Evolutionary conservation across 2,329 filamentous ascomycete genomes (phyloP), one percentile per base, ranked within the genome.

Genomic region (Alternaria sp.): DNA sequence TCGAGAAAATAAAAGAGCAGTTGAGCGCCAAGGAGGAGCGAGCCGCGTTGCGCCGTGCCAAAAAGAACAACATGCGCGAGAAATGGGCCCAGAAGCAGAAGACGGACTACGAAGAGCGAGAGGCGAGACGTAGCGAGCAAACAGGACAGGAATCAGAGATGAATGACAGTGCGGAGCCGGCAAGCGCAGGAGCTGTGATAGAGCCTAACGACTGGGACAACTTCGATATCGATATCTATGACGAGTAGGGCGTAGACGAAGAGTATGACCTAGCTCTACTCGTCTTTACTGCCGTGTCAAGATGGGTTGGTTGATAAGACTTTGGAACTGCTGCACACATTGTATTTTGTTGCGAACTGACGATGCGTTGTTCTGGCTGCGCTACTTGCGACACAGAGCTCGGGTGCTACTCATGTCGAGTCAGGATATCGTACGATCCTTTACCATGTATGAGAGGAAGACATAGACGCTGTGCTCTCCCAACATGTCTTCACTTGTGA

Each of bases 141-240:
- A 19, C 7, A 57, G 21, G 19, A 28, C 25, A 47, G 30, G 30
- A 57, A 32, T 6, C 45, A 57, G 28, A 50, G 45, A 40, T 32
- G 30, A n/a, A 57, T 7, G 32, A 23, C 13, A 45, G 15, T 57
- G 49, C 13, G 19, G 13, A 52, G 49, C 21, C n/a, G 30, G 49
- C 49, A 21, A 52, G 49, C 19, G 49, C 28, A 13, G 30, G 49
- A 36, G 30, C 19, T 52, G 19, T 32, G 13, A 36, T 3, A 15
- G 19, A 19, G 19, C 13, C 19, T 10, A 23, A 9, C 13, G 21
- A 17, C 28, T 32, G 50, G 13, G 30, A 51, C 28, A 32, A 58
- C 5, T 51, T 55, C 26, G 52, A 55, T 21, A 51, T 58, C n/a
- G 56, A 58, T 11, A 19, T 58, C 13, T 44, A 53, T 26, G 47